Evolutionary conservation across 345 rosid species (phyloP), one percentile per base, ranked within the genome.

Genomic region (Noccaea bulbosa): DNA sequence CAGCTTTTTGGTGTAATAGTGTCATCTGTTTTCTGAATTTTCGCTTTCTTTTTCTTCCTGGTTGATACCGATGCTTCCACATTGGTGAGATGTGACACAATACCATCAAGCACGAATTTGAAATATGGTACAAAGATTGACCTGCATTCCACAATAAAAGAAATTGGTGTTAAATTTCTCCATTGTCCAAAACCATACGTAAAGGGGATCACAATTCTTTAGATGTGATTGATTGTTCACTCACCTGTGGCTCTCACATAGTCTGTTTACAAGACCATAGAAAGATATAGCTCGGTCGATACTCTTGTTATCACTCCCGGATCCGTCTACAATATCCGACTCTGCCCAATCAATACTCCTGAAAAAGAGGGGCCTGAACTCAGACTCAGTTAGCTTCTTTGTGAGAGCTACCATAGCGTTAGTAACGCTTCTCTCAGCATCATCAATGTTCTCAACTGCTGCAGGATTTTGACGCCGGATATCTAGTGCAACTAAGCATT

Each of bases 61-160:
- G 75, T 53, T 78, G 71, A 67, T 74, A 73, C 70, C 78, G 71
- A 83, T 71, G 74, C 70, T 49, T 57, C 82, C 10, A 74, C 51
- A 72, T 71, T 82, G 70, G 80, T 69, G 77, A 94, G 99, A 77
- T 84, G 84, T 32, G 69, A 74, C 52, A 85, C 77, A 62, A 86
- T 86, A 63, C 82, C 82, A 70, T 87, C 94, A 39, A 87, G 86
- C 76, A 94, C 33, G 72, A 82, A 84, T 75, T 91, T 91, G 81
- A 91, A 91, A 77, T 91, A 94, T 15, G 95, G 96, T 43, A 94
- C 98, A 77, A 91, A 91, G 39, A 94, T 79, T 17, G 96, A 89
- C 80, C 99, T 94, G 87, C 83, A 82, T 32, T 62, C 12, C 62
- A 54, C n/a, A 54, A 41, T 24, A 67, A 66, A 61, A 61, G 16